Percentiles rank a stretch among this genome's conserved stretches.
These are phyloP conservation scores for Flaveria robusta DNA, from an alignment of 129 eudicot genomes.

Conservation along the genomic window DNA sequence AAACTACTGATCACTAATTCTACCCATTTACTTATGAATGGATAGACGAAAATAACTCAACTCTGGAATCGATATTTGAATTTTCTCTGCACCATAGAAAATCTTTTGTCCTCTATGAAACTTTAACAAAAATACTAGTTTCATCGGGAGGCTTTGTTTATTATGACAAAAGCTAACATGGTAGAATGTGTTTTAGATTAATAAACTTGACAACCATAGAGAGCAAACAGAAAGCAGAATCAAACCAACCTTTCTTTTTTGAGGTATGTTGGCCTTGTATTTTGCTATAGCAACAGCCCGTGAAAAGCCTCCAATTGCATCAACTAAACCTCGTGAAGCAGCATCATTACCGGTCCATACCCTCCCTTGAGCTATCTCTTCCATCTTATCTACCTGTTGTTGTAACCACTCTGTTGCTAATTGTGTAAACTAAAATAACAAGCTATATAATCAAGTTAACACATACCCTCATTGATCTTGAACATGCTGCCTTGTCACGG, in stretches of 20 bases:
- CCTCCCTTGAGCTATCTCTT: constrained; percentile 88
- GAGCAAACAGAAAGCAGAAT: not conserved
- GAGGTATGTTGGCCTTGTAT: too few species aligned
- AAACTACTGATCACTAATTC: not conserved
- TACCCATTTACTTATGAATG: too few species aligned
- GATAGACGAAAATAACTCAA: too few species aligned
- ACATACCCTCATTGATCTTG: constrained; percentile 87
- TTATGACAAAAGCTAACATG: not conserved
- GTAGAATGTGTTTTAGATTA: not conserved
- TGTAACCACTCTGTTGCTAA: not conserved
- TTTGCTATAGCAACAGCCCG: too few species aligned
- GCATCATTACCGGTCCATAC: constrained; percentile 91
- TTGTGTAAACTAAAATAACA: not conserved
- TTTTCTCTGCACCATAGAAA: not conserved
- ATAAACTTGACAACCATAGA: not conserved
- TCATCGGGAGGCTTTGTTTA: not conserved
- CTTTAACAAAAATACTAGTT: not conserved
- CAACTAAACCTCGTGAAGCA: constrained; percentile 74
- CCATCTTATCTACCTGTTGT: constrained; percentile 71
- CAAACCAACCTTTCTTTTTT: constrained; percentile 49
- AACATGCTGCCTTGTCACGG: constrained; percentile 81
- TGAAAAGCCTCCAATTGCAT: constrained; percentile 37
- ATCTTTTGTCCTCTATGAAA: not conserved
- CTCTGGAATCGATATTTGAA: not conserved
- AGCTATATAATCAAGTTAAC: not conserved